Base-by-base conservation (phyloP, 352 stramenopile species). In the Thraustochytrium striatum region DNA sequence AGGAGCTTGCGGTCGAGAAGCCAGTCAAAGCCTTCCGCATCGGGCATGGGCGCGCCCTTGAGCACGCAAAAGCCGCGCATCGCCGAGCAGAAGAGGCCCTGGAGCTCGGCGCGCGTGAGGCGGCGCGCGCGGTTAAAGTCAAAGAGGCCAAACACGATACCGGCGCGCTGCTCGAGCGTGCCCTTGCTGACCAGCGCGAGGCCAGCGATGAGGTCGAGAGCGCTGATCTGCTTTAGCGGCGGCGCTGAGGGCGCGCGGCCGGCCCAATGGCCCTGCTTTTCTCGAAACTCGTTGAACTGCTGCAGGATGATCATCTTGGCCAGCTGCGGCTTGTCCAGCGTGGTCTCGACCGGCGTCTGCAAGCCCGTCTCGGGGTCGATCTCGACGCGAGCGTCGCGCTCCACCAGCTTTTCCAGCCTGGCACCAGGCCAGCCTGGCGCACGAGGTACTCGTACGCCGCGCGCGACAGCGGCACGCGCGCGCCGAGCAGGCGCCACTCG, bases 131-230 rank as follows among this genome's bases (percentile, higher is more conserved):
- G 65, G 25, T 72, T 7, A 33, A 61, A 70, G 30, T 75, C 65
- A 32, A 75, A 75, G 30, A 75, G 65, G 21, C 65, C 65, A 61
- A 75, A 75, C n/a, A 75, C 9, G 50, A 62, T 61, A 43, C 65
- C 65, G 13, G 65, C 44, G 28, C 68, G 58, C 41, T 75, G 65
- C 25, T 30, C 47, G 11, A 38, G 50, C 3, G 43, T 75, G 5
- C 41, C 44, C 47, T 75, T 75, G 28, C 32, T 35, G 25, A 75
- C 52, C 8, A 75, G 21, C 1, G 65, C 65, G 21, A 75, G 32
- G 3, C 65, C 65, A 25, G 7, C 21, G 9, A 75, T 39, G 21
- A 75, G 11, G 32, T 75, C 65, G 52, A 75, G 41, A 30, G 52
- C 28, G 25, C 30, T 5, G 50, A 75, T 61, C 28, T 73, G 28